Evolutionary conservation across 495 filamentous ascomycete species (phyloP), one percentile per base, ranked within the genome.

Genomic region (Neurospora sp.): DNA sequence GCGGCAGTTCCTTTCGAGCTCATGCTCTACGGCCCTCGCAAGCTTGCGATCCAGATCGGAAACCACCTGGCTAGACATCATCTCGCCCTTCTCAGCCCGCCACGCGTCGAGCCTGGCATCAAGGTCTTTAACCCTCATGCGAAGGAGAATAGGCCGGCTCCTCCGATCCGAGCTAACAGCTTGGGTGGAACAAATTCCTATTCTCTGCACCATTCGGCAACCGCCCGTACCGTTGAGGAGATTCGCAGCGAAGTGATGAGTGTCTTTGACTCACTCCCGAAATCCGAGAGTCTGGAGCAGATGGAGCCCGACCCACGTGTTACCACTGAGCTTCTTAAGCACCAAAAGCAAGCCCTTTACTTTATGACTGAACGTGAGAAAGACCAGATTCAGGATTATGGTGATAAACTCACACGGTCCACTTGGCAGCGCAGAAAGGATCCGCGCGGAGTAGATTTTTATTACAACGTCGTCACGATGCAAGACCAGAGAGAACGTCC

Each of bases 291-390:
- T 73, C 80, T 98, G 27, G 93, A 93, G 8, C 88, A 91, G 72
- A 90, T 91, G 85, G 91, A 96, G 7, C 85, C 91, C 0, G 85
- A 88, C 72, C 71, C 80, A 16, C 80, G 84, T 18, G 84, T 97
- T 62, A 83, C 79, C 37, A 98, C 94, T 0, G 85, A 88, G 8
- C 82, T 99, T 40, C 87, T 98, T 35, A 86, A 86, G 69, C 96
- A 99, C 80, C 96, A 99, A 78, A 94, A 93, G 78, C 95, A 98
- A 81, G 96, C 91, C 0, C 85, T 99, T 4, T 89, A 89, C 81
- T 99, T 97, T 76, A 92, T 99, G 92, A 90, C 83, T 7, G 87
- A 88, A n/a, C 92, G 92, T 73, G 96, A 98, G 80, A 85, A 88
- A 38, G 87, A 85, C 16, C 77, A 74, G 27, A 42, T 78, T 41